phyloP scores from a whole-genome alignment of 2,329 filamentous ascomycete species.

The Aspergillus fumigatus region DNA sequence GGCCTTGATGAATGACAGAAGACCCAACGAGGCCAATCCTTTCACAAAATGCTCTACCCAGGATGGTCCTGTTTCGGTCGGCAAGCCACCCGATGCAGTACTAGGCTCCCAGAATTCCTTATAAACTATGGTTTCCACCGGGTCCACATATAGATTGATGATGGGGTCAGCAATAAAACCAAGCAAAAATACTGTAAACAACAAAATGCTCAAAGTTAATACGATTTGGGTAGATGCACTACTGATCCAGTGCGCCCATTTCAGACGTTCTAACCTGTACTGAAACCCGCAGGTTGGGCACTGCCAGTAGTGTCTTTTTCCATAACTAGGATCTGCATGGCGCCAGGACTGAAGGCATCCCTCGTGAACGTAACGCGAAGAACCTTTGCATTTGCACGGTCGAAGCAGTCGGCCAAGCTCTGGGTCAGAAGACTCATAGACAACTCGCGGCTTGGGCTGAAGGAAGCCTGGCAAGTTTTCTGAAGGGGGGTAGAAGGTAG shows the following conservation, averaged over 20 bases:
- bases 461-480: constrained; percentile 54
- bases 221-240: constrained; percentile 62
- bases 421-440: constrained; percentile 70
- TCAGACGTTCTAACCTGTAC: constrained; percentile 73
- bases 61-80: constrained; percentile 49
- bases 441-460: constrained; percentile 53
- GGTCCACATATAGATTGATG: constrained; percentile 82
- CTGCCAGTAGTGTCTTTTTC: constrained; percentile 70
- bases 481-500: constrained; percentile 54
- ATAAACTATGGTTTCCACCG: constrained; percentile 58
- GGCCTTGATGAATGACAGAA: constrained; percentile 80
- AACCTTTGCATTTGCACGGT: constrained; percentile 90
- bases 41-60: constrained; percentile 86
- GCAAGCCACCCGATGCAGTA: constrained; percentile 30
- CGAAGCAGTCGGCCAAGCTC: constrained; percentile 74
- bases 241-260: constrained; percentile 66
- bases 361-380: constrained; percentile 90
- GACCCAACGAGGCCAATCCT: constrained; percentile 81
- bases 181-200: constrained; percentile 70
- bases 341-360: constrained; percentile 83
- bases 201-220: constrained; percentile 68
- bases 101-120: constrained; percentile 39
- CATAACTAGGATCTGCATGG: constrained; percentile 62
- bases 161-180: constrained; percentile 93
- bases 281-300: constrained; percentile 84